Base-by-base conservation (phyloP, 1,284 basidiomycete species). In the Tilletia caries region DNA sequence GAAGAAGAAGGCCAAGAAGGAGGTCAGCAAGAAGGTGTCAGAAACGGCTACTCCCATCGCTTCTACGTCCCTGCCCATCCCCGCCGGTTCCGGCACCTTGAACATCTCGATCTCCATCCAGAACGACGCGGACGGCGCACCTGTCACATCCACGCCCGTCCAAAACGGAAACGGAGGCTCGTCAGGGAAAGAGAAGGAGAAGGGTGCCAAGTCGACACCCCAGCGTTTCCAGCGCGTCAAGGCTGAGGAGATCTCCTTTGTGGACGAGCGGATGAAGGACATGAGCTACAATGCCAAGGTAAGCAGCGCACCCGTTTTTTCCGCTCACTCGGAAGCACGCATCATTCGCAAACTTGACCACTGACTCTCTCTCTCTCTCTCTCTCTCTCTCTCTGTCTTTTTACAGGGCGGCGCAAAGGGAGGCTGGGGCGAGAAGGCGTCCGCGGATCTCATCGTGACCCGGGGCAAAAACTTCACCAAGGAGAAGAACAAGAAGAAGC, bases 401-500 rank as follows among this genome's bases (percentile, higher is more conserved):
- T n/a, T 13, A 34, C 29, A 62, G 58, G 58, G 58, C 27, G 58
- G 87, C 2, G 85, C 87, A 2, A 76, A 77, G 25, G 90, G 89
- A 75, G 95, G 97, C 82, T 98, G 96, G 81, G 95, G 95, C 37
- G 90, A 90, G 23, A 88, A 87, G 68, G 95, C 95, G 0, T 89
- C 89, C 71, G 87, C 88, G 64, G 95, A 98, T 84, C 86, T 98
- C 71, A 91, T 96, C 75, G 91, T 95, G 27, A 98, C 95, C 1
- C 88, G 93, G 5, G 95, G 95, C 13, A 91, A 91, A 64, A 92
- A 92, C 8, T 98, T 98, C 87, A 89, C 93, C 68, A 98, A 98
- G 85, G 95, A 97, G 86, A 98, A 98, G 86, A 98, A 97, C 86
- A 98, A 98, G 89, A 98, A 98, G 86, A 98, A 98, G 86, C 87